phyloP scores from a whole-genome alignment of 1,139 yeast genomes.

The Scheffersomyces stambukii region DNA sequence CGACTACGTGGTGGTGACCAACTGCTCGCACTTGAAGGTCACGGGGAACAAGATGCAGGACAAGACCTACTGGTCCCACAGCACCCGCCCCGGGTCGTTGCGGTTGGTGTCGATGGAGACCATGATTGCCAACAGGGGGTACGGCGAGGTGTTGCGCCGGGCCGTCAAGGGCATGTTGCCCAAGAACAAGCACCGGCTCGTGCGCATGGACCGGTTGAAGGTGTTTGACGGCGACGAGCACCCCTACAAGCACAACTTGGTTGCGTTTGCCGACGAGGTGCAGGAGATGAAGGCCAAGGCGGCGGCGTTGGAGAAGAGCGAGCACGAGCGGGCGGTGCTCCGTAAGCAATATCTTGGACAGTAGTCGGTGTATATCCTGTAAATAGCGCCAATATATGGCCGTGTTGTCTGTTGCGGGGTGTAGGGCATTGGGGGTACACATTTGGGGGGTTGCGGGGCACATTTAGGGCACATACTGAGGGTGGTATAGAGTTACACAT shows the following conservation, averaged over 20 bases:
- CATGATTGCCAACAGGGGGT: constrained; percentile 75
- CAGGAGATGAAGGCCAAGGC: constrained; percentile 44
- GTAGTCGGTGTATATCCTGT: constrained; percentile 13
- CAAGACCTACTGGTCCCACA: constrained; percentile 88
- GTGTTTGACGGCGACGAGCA: constrained; percentile 84
- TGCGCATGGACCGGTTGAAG: constrained; percentile 78
- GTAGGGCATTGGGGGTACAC: no score
- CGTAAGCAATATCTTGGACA: constrained; percentile 32
- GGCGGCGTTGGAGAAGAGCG: constrained; percentile 35
- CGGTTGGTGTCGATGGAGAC: constrained; percentile 80
- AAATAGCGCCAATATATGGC: constrained; percentile 9
- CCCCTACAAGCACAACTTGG: constrained; percentile 77
- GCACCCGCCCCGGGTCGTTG: constrained; percentile 85
- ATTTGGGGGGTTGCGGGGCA: no score
- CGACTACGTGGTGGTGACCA: constrained; percentile 94
- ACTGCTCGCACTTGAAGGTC: constrained; percentile 73
- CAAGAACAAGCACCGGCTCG: constrained; percentile 76
- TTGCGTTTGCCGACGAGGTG: constrained; percentile 83
- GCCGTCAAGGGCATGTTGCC: constrained; percentile 98
- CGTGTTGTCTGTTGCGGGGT: no score
- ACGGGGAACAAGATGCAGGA: constrained; percentile 83
- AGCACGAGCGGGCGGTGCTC: constrained; percentile 28
- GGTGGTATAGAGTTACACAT: constrained; percentile 3
- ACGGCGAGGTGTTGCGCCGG: constrained; percentile 70
- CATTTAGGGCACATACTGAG: constrained; percentile 4